Conservation (phyloP, 2,329 filamentous ascomycete species). For the Paraphaeosphaeria minitans region DNA sequence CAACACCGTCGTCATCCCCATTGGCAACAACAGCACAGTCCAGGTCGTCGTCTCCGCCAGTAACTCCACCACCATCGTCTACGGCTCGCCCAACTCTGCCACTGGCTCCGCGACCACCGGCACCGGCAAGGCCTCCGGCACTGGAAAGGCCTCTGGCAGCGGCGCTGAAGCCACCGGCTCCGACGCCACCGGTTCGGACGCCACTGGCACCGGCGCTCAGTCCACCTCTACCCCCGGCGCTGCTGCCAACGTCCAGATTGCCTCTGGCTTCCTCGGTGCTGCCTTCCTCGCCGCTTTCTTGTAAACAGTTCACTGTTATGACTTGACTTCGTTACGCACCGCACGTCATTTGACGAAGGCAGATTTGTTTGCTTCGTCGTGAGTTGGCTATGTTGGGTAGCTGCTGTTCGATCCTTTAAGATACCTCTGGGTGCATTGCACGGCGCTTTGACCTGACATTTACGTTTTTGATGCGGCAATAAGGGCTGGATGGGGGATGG, state of each 20-base stretch:
- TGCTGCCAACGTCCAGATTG: slow-evolving; percentile 38
- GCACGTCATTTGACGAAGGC: slow-evolving; percentile 4
- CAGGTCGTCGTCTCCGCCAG: slow-evolving; percentile 41
- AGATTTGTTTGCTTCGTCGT: background rate
- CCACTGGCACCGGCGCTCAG: slow-evolving; percentile 12
- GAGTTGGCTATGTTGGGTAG: slow-evolving; percentile 4
- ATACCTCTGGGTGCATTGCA: slow-evolving; percentile 37
- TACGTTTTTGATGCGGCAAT: slow-evolving; percentile 11
- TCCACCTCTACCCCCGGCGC: slow-evolving; percentile 27
- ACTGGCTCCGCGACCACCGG: slow-evolving; percentile 8
- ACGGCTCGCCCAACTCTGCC: slow-evolving; percentile 18
- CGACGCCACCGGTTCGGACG: slow-evolving; percentile 1
- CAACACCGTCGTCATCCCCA: slow-evolving; percentile 38
- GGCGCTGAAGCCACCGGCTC: slow-evolving; percentile 4
- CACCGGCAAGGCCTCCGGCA: slow-evolving; percentile 10
- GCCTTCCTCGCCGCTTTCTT: slow-evolving; percentile 46
- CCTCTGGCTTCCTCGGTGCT: slow-evolving; percentile 40
- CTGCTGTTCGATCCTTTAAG: slow-evolving; percentile 34
- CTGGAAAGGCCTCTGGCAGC: background rate
- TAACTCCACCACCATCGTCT: slow-evolving; percentile 41
- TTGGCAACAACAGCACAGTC: slow-evolving; percentile 33
- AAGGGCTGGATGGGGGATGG: background rate
- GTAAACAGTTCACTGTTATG: slow-evolving; percentile 30
- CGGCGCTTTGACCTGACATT: slow-evolving; percentile 17
- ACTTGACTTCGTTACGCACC: slow-evolving; percentile 18